Conservation (phyloP, 2,329 filamentous ascomycete species). For the Fusarium acutatum region DNA sequence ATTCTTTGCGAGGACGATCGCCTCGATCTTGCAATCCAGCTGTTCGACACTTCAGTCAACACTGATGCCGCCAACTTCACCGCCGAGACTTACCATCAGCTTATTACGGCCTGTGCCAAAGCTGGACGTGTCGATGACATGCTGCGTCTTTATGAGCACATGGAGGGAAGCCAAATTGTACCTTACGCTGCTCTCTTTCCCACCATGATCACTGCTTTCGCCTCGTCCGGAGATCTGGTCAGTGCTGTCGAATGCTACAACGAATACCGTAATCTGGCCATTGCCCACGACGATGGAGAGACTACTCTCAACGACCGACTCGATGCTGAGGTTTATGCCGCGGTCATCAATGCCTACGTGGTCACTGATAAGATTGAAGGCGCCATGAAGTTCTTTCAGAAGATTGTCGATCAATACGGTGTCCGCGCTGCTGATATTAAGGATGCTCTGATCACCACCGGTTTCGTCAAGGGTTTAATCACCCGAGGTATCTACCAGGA, state of each 20-base stretch:
- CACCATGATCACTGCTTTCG: slow-evolving; percentile 94
- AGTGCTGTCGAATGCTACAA: slow-evolving; percentile 96
- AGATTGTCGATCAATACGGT: slow-evolving; percentile 72
- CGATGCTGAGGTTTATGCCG: slow-evolving; percentile 86
- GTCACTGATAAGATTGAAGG: slow-evolving; percentile 81
- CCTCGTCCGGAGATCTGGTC: slow-evolving; percentile 78
- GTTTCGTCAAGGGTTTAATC: slow-evolving; percentile 82
- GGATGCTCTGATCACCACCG: slow-evolving; percentile 74
- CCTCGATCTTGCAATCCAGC: slow-evolving; percentile 81
- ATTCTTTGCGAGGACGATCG: slow-evolving; percentile 89
- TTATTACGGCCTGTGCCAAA: slow-evolving; percentile 88
- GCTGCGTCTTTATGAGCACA: slow-evolving; percentile 89
- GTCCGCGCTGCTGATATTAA: slow-evolving; percentile 70
- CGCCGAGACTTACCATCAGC: slow-evolving; percentile 81
- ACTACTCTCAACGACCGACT: slow-evolving; percentile 74
- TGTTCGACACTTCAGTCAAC: slow-evolving; percentile 80
- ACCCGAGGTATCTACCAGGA: slow-evolving; percentile 74
- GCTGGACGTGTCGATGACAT: slow-evolving; percentile 85
- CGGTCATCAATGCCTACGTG: slow-evolving; percentile 91
- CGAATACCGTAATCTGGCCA: slow-evolving; percentile 89
- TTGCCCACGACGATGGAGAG: slow-evolving; percentile 80
- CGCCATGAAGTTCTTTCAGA: slow-evolving; percentile 85
- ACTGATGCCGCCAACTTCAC: slow-evolving; percentile 74
- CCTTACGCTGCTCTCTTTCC: slow-evolving; percentile 87
- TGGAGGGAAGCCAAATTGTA: slow-evolving; percentile 79